Percentiles rank a stretch among this genome's conserved stretches.
These are phyloP conservation scores for Xylona heveae DNA, from an alignment of 495 filamentous ascomycete genomes.

Conservation along the genomic window DNA sequence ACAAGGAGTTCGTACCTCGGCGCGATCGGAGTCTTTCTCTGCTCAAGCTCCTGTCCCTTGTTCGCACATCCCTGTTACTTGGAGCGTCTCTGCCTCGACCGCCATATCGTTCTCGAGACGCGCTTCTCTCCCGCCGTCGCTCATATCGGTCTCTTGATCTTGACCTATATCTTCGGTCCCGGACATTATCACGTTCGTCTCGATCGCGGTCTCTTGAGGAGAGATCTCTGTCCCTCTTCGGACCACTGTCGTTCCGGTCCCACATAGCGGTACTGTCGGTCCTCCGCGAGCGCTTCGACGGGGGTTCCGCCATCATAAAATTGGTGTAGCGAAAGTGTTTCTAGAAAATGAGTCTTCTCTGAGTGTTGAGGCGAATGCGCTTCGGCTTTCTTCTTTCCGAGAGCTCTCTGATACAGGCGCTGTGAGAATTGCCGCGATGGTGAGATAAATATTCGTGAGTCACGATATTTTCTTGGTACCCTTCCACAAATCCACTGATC, in stretches of 20 bases:
- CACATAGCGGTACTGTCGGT: conserved; percentile 31
- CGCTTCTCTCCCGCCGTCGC: conserved; percentile 10
- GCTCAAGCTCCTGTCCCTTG: conserved; percentile 24
- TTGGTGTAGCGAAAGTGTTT: no score
- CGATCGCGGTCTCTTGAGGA: conserved; percentile 2
- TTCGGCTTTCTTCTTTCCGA: no score
- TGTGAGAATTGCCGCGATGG: no score
- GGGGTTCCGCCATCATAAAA: no score
- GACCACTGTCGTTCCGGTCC: conserved; percentile 21
- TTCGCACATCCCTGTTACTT: conserved; percentile 12
- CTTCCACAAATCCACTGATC: no score
- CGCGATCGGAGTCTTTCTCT: conserved; percentile 23
- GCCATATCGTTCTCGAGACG: conserved; percentile 12
- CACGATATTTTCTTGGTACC: no score
- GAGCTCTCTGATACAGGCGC: no score
- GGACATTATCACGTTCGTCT: conserved; percentile 2
- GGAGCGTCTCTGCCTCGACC: conserved; percentile 16
- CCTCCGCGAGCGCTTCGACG: conserved; percentile 30
- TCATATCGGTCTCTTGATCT: conserved; percentile 17
- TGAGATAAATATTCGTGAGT: no score
- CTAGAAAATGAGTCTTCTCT: no score
- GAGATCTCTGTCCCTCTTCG: neutral
- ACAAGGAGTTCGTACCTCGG: conserved; percentile 23
- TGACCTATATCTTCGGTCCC: conserved; percentile 17
- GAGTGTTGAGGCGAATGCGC: no score